Conservation (phyloP, 2,329 filamentous ascomycete genomes). For the Pleomassaria siparia region DNA sequence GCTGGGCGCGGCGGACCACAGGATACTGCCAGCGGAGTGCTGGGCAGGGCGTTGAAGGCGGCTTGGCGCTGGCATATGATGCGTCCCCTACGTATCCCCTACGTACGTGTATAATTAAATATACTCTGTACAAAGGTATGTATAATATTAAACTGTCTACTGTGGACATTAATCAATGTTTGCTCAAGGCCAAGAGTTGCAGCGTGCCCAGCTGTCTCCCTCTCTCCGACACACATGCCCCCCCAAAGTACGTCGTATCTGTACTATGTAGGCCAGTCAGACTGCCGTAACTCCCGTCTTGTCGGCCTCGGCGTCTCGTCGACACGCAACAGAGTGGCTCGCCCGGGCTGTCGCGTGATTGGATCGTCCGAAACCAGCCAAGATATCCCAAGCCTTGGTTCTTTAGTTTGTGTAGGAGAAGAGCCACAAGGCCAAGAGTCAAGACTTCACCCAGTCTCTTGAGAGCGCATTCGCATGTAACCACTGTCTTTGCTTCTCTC, state of each 20-base stretch:
- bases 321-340: background rate
- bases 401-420: constrained; percentile 15
- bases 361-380: constrained; percentile 19
- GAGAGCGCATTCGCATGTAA: constrained; percentile 34
- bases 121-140: too few relatives aligned
- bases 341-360: constrained; percentile 18
- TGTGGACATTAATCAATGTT: too few relatives aligned
- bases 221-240: too few relatives aligned
- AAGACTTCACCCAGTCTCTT: constrained; percentile 34
- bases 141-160: too few relatives aligned
- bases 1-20: constrained; percentile 14
- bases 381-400: constrained; percentile 28
- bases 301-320: constrained; percentile 21
- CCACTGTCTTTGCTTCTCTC: constrained; percentile 37
- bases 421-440: constrained; percentile 27
- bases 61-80: constrained; percentile 16
- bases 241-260: too few relatives aligned
- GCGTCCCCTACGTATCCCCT: too few relatives aligned
- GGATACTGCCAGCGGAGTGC: constrained; percentile 20
- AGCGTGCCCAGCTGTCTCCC: constrained; percentile 5
- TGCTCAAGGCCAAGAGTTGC: constrained; percentile 2
- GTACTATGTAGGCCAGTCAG: too few relatives aligned
- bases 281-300: constrained; percentile 34
- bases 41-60: constrained; percentile 17
- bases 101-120: too few relatives aligned